These are phyloP conservation scores for Mrakiaceae sp. DNA, from an alignment of 1,284 basidiomycete genomes.

Conservation along the genomic window DNA sequence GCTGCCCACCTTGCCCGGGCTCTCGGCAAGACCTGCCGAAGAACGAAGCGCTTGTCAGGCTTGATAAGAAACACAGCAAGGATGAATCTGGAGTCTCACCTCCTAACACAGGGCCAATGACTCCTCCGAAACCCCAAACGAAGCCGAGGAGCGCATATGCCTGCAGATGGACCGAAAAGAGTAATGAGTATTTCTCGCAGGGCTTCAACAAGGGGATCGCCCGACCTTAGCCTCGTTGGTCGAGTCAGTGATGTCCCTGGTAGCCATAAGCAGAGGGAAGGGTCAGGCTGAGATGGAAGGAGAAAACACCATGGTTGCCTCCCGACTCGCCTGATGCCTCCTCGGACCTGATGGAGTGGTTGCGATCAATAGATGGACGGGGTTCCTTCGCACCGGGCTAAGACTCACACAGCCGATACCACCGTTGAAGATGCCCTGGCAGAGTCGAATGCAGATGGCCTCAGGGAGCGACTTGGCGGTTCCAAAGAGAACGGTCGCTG, in stretches of 20 bases:
- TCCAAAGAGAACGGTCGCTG: conserved; percentile 61
- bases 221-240: conserved; percentile 68
- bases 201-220: no score
- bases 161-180: background rate
- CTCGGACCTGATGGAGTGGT: no score
- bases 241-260: conserved; percentile 2
- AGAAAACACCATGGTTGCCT: no score
- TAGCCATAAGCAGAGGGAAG: conserved; percentile 10
- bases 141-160: conserved; percentile 92
- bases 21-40: conserved; percentile 63
- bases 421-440: conserved; percentile 91
- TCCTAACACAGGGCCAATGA: no score
- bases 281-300: no score
- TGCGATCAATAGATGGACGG: no score
- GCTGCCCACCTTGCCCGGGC: conserved; percentile 45
- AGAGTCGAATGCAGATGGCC: conserved; percentile 76
- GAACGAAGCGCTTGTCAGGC: background rate
- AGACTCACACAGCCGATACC: conserved; percentile 46
- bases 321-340: no score
- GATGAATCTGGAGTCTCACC: no score
- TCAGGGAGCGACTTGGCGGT: conserved; percentile 67
- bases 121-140: conserved; percentile 90
- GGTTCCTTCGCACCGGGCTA: no score
- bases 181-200: no score
- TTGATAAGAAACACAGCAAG: background rate